Evolutionary conservation across 805 yeast species (phyloP), one percentile per base, ranked within the genome.

Genomic region (Candida suzukii): DNA sequence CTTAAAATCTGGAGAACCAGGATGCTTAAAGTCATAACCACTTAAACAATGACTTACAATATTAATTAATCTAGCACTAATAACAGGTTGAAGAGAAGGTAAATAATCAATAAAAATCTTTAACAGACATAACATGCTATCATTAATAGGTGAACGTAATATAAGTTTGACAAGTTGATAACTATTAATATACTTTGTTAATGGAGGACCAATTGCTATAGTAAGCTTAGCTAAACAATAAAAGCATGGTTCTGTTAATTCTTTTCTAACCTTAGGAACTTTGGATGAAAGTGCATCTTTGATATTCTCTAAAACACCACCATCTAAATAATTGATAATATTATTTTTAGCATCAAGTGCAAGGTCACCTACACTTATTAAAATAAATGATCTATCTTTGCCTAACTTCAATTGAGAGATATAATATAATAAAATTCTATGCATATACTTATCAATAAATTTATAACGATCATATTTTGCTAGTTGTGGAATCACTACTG

Each of bases 201-300:
- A 67, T 0, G 96, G 95, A 12, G 96, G 95, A 0, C 97, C 97
- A 14, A 91, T 87, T 0, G 98, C 91, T 21, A 74, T 73, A 0
- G 96, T 90, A 29, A 93, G 64, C 61, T 87, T 84, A 0, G 95
- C 87, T 35, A 91, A 72, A 57, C 98, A 93, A 51, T 84, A 86
- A 53, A 90, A 91, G 18, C 91, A 76, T 1, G 95, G 88, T 0
- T 86, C 83, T 49, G 87, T 95, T 35, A 83, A 78, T 38, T 83
- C 88, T 54, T 78, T 82, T 44, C 90, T 71, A 2, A 70, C 60
- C 47, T 78, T 76, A 26, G 76, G 70, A n/a, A 68, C 64, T 52
- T 76, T 80, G 8, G 82, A 69, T 1, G 76, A 67, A 22, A 91
- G 67, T 0, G 93, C 90, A 43, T 88, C 96, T 52, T 88, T 70